Evolutionary conservation across 1,139 yeast species (phyloP).

Genomic region (Debaryomyces sp.): DNA sequence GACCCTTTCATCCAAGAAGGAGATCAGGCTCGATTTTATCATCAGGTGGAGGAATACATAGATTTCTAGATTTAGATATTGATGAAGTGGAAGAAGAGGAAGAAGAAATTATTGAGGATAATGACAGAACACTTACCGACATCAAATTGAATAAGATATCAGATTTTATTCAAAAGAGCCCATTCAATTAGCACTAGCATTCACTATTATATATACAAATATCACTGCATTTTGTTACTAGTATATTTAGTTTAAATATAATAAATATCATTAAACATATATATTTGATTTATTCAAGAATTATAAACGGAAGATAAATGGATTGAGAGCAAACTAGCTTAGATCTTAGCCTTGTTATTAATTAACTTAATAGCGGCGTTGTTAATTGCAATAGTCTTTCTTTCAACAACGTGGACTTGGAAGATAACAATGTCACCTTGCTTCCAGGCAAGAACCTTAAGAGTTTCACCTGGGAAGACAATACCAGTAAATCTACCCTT

Average conservation of each 20-base stretch:
- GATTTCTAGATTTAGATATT: conserved; percentile 24
- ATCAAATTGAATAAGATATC: neutral
- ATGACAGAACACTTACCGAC: conserved; percentile 7
- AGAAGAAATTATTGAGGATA: conserved; percentile 12
- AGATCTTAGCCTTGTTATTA: conserved; percentile 46
- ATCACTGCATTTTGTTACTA: neutral
- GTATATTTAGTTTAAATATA: neutral
- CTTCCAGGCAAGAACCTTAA: conserved; percentile 85
- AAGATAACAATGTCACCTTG: conserved; percentile 68
- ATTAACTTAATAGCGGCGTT: conserved; percentile 83
- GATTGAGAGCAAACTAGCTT: conserved; percentile 9
- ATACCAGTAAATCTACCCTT: conserved; percentile 91
- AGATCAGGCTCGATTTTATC: conserved; percentile 25
- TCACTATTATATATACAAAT: neutral
- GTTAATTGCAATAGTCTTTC: conserved; percentile 77
- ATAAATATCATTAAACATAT: neutral
- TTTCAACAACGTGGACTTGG: conserved; percentile 82
- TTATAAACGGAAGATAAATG: neutral
- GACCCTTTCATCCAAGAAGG: conserved; percentile 20
- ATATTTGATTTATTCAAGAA: neutral
- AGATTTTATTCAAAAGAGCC: conserved; percentile 5
- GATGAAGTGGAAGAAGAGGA: conserved; percentile 34
- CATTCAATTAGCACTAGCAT: conserved; percentile 4
- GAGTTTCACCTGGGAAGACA: conserved; percentile 96
- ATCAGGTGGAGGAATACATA: conserved; percentile 27